Evolutionary conservation across 176 grass and related monocot species (phyloP).

Genomic region (Panicum miliaceum): DNA sequence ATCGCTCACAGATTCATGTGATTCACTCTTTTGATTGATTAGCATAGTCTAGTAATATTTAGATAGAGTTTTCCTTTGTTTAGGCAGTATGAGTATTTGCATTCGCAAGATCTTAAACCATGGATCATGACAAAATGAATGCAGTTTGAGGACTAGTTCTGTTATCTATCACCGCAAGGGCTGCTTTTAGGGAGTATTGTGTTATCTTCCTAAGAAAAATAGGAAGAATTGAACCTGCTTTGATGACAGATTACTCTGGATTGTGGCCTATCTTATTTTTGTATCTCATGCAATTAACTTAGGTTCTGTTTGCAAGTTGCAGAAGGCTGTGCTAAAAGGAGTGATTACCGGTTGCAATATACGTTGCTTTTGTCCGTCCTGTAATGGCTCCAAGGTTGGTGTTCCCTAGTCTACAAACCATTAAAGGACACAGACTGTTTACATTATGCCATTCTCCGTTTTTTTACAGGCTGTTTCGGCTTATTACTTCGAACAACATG

Average conservation of each 20-base stretch:
- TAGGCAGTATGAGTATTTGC: not conserved
- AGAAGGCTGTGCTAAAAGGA: constrained; percentile 71
- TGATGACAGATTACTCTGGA: not conserved
- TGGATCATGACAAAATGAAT: not conserved
- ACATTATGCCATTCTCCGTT: constrained; percentile 31
- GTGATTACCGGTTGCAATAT: constrained; percentile 69
- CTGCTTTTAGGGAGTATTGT: not conserved
- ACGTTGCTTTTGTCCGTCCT: constrained; percentile 60
- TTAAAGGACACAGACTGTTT: constrained; percentile 20
- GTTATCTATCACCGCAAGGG: not conserved
- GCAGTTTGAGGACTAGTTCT: constrained; percentile 9
- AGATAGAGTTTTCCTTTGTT: not conserved
- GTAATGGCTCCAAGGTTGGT: constrained; percentile 71
- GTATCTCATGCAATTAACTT: constrained; percentile 26
- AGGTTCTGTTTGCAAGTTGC: constrained; percentile 43
- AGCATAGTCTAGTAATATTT: not conserved
- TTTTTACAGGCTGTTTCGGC: constrained; percentile 64
- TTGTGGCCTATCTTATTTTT: constrained; percentile 15
- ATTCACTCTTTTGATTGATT: not conserved
- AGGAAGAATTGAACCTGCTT: not conserved
- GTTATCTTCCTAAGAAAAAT: not conserved
- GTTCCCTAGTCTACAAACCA: constrained; percentile 3
- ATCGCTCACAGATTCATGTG: not conserved
- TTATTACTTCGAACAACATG: constrained; percentile 73
- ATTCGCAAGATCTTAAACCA: not conserved